Evolutionary conservation across 192 early-diverging fungal species (phyloP).

Genomic region (Thoreauomyces humboldtii): DNA sequence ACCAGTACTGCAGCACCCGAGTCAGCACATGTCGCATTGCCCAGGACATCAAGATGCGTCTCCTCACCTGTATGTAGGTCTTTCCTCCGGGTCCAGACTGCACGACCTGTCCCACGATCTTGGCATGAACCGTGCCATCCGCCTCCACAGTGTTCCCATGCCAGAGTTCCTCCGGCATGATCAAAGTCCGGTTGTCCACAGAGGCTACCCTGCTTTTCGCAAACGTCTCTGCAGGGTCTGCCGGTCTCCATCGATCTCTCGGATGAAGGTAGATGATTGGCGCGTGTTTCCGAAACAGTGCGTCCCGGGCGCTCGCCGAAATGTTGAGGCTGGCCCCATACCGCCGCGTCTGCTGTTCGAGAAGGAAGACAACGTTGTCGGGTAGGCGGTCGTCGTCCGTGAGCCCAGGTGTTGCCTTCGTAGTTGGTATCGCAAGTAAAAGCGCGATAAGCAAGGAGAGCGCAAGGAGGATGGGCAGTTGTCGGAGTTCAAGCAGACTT

Average conservation of each 20-base stretch:
- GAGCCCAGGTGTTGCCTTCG: too few relatives aligned
- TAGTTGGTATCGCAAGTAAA: too few relatives aligned
- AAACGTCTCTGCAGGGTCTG: slow-evolving; percentile 18
- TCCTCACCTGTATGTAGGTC: slow-evolving; percentile 29
- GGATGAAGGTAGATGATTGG: slow-evolving; percentile 26
- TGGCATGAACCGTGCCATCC: slow-evolving; percentile 5
- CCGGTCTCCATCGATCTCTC: slow-evolving; percentile 24
- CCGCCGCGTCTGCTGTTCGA: not conserved
- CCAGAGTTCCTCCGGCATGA: slow-evolving; percentile 8
- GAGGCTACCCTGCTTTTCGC: not conserved
- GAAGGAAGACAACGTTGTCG: not conserved
- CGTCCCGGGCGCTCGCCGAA: slow-evolving; percentile 13
- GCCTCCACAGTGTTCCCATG: slow-evolving; percentile 4
- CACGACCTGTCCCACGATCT: slow-evolving; percentile 27
- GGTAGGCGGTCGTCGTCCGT: not conserved
- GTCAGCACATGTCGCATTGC: not conserved
- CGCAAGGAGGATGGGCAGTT: too few relatives aligned
- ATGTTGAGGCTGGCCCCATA: slow-evolving; percentile 4
- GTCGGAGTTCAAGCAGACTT: too few relatives aligned
- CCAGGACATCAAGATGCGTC: not conserved
- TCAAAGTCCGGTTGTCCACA: slow-evolving; percentile 13
- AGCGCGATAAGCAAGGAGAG: too few relatives aligned
- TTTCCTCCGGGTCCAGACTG: slow-evolving; percentile 19
- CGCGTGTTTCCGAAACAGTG: slow-evolving; percentile 15
- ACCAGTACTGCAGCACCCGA: slow-evolving; percentile 27